These are phyloP conservation scores for Tuber brumale DNA, from an alignment of 495 filamentous ascomycete genomes.

Conservation along the genomic window DNA sequence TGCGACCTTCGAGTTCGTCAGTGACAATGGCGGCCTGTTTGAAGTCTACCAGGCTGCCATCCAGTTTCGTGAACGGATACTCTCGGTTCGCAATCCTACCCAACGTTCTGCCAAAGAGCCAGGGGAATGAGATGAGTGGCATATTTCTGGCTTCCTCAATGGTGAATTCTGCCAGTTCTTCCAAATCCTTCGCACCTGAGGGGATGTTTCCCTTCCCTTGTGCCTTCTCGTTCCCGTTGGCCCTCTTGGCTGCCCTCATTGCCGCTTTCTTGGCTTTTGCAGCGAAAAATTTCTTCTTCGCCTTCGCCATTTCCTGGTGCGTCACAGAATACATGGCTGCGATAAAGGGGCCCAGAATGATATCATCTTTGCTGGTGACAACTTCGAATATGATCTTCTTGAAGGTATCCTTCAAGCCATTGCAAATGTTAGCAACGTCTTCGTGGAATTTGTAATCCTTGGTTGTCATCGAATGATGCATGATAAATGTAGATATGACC, in stretches of 20 bases:
- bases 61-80: slow-evolving; percentile 23
- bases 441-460: slow-evolving; percentile 83
- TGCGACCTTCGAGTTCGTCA: slow-evolving; percentile 2
- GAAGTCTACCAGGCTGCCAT: neutral
- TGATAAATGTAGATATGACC: slow-evolving; percentile 74
- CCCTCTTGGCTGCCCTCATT: neutral
- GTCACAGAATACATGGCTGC: slow-evolving; percentile 86
- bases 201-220: slow-evolving; percentile 9
- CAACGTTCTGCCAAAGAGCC: slow-evolving; percentile 71
- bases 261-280: slow-evolving; percentile 15
- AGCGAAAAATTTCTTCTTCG: slow-evolving; percentile 46
- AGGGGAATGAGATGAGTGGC: slow-evolving; percentile 89
- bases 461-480: slow-evolving; percentile 58
- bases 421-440: slow-evolving; percentile 61
- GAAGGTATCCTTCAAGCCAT: slow-evolving; percentile 59
- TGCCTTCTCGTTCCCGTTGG: slow-evolving; percentile 5
- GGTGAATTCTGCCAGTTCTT: slow-evolving; percentile 31
- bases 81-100: slow-evolving; percentile 59
- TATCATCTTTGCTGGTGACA: slow-evolving; percentile 56
- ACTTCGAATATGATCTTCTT: slow-evolving; percentile 56
- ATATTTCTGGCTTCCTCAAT: slow-evolving; percentile 43
- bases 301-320: slow-evolving; percentile 57
- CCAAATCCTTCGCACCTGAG: slow-evolving; percentile 2
- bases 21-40: neutral
- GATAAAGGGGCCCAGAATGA: slow-evolving; percentile 60